Evolutionary conservation across 208 protist species (phyloP).

Genomic region (Porcisia deanei): DNA sequence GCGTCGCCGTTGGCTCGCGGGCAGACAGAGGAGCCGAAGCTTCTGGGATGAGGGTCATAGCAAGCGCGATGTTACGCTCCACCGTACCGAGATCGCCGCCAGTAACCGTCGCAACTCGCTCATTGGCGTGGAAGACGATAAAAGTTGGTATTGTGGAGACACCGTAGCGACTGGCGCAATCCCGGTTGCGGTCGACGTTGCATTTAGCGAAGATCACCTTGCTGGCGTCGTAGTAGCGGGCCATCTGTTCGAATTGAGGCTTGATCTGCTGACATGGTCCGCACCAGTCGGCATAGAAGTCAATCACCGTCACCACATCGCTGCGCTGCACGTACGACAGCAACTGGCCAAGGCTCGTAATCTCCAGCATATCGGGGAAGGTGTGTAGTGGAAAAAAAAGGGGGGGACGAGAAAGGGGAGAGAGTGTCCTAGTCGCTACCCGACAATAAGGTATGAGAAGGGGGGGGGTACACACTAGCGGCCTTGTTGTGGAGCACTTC

Average conservation of each 20-base stretch:
- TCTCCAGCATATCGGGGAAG: conserved; percentile 58
- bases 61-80: conserved; percentile 57
- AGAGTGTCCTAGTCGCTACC: not conserved
- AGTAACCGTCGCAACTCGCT: conserved; percentile 41
- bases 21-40: not conserved
- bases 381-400: no score
- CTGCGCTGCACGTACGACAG: conserved; percentile 42
- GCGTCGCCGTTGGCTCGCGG: not conserved
- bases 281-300: conserved; percentile 92
- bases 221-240: conserved; percentile 42
- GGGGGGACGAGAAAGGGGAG: no score
- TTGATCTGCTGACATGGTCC: conserved; percentile 82
- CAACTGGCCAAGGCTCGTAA: conserved; percentile 69
- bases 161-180: conserved; percentile 54
- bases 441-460: not conserved
- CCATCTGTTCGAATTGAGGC: conserved; percentile 65
- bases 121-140: conserved; percentile 63
- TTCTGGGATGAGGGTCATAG: conserved; percentile 22
- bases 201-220: conserved; percentile 76
- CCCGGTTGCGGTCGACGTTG: conserved; percentile 79
- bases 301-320: conserved; percentile 65
- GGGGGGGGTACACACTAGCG: not conserved
- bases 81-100: conserved; percentile 61
- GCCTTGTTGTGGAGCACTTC: not conserved
- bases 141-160: conserved; percentile 80